Percentiles rank a stretch among this genome's conserved stretches.
phyloP scores from a whole-genome alignment of 75 land plant species.

The Chamaecyparis obtusa region DNA sequence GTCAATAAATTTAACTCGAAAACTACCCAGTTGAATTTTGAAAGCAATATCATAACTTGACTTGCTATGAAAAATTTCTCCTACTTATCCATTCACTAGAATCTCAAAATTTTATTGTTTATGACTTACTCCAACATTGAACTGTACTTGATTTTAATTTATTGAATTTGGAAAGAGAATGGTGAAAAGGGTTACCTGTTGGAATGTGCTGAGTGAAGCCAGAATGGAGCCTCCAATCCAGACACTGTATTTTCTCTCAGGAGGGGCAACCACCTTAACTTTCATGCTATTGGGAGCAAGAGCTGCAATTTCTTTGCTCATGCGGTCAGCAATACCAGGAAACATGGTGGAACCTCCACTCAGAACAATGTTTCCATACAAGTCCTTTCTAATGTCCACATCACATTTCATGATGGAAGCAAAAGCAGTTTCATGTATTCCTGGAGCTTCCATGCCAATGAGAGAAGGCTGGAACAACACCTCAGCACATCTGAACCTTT shows the following conservation, averaged over 20 bases:
- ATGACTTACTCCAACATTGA: neutral
- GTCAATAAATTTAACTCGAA: no score
- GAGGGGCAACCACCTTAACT: constrained; percentile 59
- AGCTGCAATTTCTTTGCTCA: constrained; percentile 50
- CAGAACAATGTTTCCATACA: constrained; percentile 50
- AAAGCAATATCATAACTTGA: no score
- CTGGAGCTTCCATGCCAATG: constrained; percentile 54
- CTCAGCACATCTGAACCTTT: constrained; percentile 72
- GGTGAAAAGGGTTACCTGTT: constrained; percentile 26
- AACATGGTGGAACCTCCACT: constrained; percentile 62
- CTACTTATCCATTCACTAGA: neutral
- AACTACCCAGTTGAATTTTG: no score
- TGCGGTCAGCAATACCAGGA: constrained; percentile 40
- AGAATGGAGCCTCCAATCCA: constrained; percentile 51
- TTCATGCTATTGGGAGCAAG: constrained; percentile 55
- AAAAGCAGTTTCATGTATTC: constrained; percentile 40
- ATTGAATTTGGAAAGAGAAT: neutral
- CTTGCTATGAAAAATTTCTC: no score
- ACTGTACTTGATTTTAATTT: neutral
- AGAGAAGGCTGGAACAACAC: constrained; percentile 63
- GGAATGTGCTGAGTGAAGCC: constrained; percentile 51
- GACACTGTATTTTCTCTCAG: constrained; percentile 52
- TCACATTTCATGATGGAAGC: constrained; percentile 54
- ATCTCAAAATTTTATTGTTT: neutral
- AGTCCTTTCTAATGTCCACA: constrained; percentile 53